Evolutionary conservation across 1,139 yeast genomes (phyloP).

Genomic region (Yamadazyma diospyri): DNA sequence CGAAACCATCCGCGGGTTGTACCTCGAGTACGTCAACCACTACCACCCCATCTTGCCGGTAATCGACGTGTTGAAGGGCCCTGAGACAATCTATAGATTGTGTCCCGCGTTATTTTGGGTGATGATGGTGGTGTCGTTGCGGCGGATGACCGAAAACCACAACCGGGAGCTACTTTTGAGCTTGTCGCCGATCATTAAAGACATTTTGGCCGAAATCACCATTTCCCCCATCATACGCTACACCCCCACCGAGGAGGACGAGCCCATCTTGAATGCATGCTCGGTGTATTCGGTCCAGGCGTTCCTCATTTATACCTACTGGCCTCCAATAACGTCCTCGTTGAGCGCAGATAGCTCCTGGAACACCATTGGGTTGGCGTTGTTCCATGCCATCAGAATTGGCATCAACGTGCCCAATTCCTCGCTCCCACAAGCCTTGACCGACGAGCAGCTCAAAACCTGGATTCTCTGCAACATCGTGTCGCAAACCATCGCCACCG

Average conservation of each 20-base stretch:
- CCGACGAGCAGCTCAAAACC: conserved; percentile 77
- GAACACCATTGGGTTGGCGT: conserved; percentile 90
- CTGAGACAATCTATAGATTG: conserved; percentile 69
- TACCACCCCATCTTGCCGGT: conserved; percentile 88
- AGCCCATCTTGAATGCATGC: conserved; percentile 80
- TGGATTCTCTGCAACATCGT: conserved; percentile 94
- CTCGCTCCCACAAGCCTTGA: conserved; percentile 35
- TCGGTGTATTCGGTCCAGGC: conserved; percentile 97
- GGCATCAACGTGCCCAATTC: conserved; percentile 66
- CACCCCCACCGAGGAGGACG: conserved; percentile 69
- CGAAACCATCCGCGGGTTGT: conserved; percentile 62
- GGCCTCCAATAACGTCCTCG: conserved; percentile 96
- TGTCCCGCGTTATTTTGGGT: conserved; percentile 96
- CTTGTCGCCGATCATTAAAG: conserved; percentile 68
- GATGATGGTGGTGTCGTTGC: conserved; percentile 75
- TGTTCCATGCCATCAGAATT: conserved; percentile 85
- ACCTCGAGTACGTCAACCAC: conserved; percentile 61
- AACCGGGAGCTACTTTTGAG: conserved; percentile 42
- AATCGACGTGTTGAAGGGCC: conserved; percentile 77
- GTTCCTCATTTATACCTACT: conserved; percentile 76
- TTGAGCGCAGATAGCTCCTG: conserved; percentile 93
- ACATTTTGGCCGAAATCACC: conserved; percentile 79
- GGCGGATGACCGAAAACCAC: conserved; percentile 48
- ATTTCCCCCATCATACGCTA: conserved; percentile 87
- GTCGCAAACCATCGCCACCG: conserved; percentile 84